Base-by-base conservation (phyloP, 2,329 filamentous ascomycete genomes). In the Tolypocladium cylindrosporum region DNA sequence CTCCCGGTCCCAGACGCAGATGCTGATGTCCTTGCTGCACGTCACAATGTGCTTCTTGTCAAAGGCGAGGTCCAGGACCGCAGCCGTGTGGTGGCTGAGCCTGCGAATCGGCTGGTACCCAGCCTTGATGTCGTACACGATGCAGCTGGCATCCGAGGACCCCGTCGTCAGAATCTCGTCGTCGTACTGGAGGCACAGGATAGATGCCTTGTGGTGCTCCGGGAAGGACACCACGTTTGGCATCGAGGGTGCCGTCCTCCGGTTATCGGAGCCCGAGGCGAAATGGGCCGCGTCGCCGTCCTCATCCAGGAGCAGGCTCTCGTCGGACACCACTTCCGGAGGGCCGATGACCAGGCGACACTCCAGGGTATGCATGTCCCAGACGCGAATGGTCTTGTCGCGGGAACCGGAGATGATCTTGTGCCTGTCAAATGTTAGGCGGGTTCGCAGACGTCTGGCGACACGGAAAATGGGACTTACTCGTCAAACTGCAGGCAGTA, bases 401-500 rank as follows among this genome's bases (percentile, higher is more conserved):
- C 94, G 87, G 11, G 93, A 97, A 36, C 94, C 94, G 3, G 94
- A 97, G 63, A 99, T 92, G 68, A 97, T 96, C 74, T 97, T 99
- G 69, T 89, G 81, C 71, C 88, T 91, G 67, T 31, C 56, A 24
- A n/a, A 21, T 41, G 66, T 79, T 70, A 80, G 74, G 61, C 36
- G 36, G 10, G 41, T 57, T 56, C 43, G 58, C 56, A 55, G 31
- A 57, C 10, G 40, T 36, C 21, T 52, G 34, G 16, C 27, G n/a
- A 13, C 27, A 14, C 34, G 27, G 2, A 6, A 10, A 11, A 16
- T 3, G 10, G 21, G 27, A 77, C 87, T 66, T 81, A 91, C 87
- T 97, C 93, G 71, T 99, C 94, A 70, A 97, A 99, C 69, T 99
- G 94, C 58, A 96, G 84, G 72, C 94, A 99, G 75, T 99, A 99